Evolutionary conservation across 2,329 filamentous ascomycete genomes (phyloP), one percentile per base, ranked within the genome.

Genomic region (Grosmannia huntii): DNA sequence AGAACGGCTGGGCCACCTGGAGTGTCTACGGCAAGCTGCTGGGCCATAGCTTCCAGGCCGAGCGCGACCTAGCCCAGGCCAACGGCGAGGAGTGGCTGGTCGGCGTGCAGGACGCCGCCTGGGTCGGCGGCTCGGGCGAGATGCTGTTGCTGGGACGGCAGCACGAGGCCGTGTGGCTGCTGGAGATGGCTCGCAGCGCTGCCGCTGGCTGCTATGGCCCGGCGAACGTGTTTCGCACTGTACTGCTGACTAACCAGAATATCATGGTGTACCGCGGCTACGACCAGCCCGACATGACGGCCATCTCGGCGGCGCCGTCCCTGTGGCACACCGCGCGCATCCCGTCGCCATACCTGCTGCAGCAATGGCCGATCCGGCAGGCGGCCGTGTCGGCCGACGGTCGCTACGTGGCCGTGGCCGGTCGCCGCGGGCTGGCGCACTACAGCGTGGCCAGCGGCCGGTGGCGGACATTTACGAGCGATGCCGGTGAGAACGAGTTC

Each of bases 171-270:
- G 74, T 97, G 14, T 97, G 90, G 85, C 77, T 88, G 4, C 72
- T 99, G 9, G 92, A 99, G 68, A 94, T 96, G 79, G 92, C 91
- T 44, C 87, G 91, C 63, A 97, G 90, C 70, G 90, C 92, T n/a
- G 83, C 95, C 44, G 89, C 90, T 3, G 89, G 90, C 38, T 96
- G 90, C 70, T 96, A 95, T 71, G 90, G 87, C 31, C 86, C 92
- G 36, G 87, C 92, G 23, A 99, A 97, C 67, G 81, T 97, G 50
- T 90, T 91, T 60, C 82, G 91, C 56, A 94, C 91, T 1, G 81
- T 97, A 27, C 78, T 99, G 52, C 90, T 96, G 68, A 96, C 90
- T 3, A 90, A 88, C 33, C 86, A 87, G 16, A 89, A 88, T 63
- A 81, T 97, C 61, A 91, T 96, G 77, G 81, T 97, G 4, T 99